These are phyloP conservation scores for Chrysoporthe puriensis DNA, from an alignment of 2,329 filamentous ascomycete species.

Conservation along the genomic window DNA sequence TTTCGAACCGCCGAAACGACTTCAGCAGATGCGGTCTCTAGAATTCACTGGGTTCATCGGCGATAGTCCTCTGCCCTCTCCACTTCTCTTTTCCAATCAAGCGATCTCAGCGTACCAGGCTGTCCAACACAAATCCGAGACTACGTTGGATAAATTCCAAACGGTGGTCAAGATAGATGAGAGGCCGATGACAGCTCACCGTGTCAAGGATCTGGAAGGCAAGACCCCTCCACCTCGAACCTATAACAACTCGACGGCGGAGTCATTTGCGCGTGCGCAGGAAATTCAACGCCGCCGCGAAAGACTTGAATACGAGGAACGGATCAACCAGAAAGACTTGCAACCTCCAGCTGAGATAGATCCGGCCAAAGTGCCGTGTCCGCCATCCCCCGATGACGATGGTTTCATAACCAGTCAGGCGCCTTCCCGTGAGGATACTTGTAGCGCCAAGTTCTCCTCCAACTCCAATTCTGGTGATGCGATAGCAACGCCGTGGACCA, in stretches of 20 bases:
- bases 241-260: slow-evolving; percentile 45
- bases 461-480: slow-evolving; percentile 55
- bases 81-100: slow-evolving; percentile 45
- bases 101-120: slow-evolving; percentile 47
- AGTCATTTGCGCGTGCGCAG: slow-evolving; percentile 44
- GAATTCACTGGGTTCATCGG: slow-evolving; percentile 41
- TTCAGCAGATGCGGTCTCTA: slow-evolving; percentile 51
- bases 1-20: slow-evolving; percentile 53
- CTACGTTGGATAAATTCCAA: slow-evolving; percentile 45
- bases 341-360: slow-evolving; percentile 33
- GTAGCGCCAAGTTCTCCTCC: slow-evolving; percentile 52
- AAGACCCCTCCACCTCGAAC: slow-evolving; percentile 41
- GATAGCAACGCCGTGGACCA: slow-evolving; percentile 56
- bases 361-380: slow-evolving; percentile 43
- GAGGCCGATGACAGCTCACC: slow-evolving; percentile 53
- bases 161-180: slow-evolving; percentile 44
- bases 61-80: slow-evolving; percentile 40
- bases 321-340: slow-evolving; percentile 30
- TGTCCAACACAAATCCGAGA: slow-evolving; percentile 43
- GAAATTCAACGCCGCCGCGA: slow-evolving; percentile 40
- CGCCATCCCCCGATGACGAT: slow-evolving; percentile 52
- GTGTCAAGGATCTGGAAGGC: slow-evolving; percentile 44
- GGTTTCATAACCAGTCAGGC: slow-evolving; percentile 38
- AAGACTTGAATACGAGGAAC: slow-evolving; percentile 40
- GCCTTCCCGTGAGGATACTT: slow-evolving; percentile 46